These are phyloP conservation scores for Pythium phragmitis DNA, from an alignment of 352 stramenopile genomes.

Conservation along the genomic window DNA sequence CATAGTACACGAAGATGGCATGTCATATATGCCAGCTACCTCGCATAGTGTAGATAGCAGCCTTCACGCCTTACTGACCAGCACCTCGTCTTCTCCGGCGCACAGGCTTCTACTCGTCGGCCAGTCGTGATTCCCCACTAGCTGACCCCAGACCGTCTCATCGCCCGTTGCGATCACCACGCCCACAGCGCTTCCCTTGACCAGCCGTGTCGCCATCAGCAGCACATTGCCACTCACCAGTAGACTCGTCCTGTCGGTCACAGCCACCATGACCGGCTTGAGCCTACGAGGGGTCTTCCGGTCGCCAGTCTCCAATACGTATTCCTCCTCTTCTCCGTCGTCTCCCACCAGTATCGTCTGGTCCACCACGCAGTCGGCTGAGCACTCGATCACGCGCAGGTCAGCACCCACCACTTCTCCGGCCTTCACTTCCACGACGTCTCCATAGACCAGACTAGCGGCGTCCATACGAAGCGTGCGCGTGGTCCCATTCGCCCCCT, in stretches of 20 bases:
- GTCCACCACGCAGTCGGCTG: slow-evolving; percentile 71
- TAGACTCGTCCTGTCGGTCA: slow-evolving; percentile 25
- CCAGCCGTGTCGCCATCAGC: slow-evolving; percentile 59
- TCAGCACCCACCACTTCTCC: slow-evolving; percentile 91
- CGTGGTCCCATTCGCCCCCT: slow-evolving; percentile 31
- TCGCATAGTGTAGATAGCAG: not conserved
- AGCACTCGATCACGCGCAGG: slow-evolving; percentile 77
- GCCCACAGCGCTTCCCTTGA: slow-evolving; percentile 51
- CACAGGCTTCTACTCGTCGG: slow-evolving; percentile 23
- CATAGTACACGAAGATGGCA: too few species aligned
- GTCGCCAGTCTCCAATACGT: slow-evolving; percentile 21
- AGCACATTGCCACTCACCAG: slow-evolving; percentile 66
- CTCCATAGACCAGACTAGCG: slow-evolving; percentile 86
- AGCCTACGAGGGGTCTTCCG: slow-evolving; percentile 12
- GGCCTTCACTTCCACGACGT: slow-evolving; percentile 90
- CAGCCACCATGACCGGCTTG: slow-evolving; percentile 37
- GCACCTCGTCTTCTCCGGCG: slow-evolving; percentile 1
- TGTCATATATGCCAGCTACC: too few species aligned
- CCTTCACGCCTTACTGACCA: slow-evolving; percentile 19
- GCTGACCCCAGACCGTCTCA: slow-evolving; percentile 63
- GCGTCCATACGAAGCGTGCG: slow-evolving; percentile 91
- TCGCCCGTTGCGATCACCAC: slow-evolving; percentile 79
- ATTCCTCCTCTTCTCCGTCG: slow-evolving; percentile 35
- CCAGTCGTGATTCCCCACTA: slow-evolving; percentile 65
- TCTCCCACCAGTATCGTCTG: slow-evolving; percentile 47